These are phyloP conservation scores for Xylariaceae sp. DNA, from an alignment of 2,329 filamentous ascomycete genomes.

Conservation along the genomic window DNA sequence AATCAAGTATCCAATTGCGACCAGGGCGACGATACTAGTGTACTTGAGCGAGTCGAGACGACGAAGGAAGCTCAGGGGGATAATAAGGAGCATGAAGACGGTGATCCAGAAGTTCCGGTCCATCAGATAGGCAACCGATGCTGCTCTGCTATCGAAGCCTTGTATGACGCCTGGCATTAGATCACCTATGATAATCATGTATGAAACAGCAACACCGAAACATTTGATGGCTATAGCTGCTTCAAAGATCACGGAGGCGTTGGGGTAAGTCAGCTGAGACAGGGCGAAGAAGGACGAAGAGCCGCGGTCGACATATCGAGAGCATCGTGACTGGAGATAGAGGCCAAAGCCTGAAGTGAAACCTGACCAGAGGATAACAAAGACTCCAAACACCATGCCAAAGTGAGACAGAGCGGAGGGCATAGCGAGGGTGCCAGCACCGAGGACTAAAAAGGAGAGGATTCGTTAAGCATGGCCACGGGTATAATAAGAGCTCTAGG, in stretches of 20 bases:
- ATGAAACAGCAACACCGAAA: conserved; percentile 94
- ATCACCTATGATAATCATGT: conserved; percentile 97
- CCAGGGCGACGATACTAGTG: conserved; percentile 83
- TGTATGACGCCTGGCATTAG: conserved; percentile 91
- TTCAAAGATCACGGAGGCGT: conserved; percentile 92
- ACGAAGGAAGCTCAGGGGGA: conserved; percentile 86
- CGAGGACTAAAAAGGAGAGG: conserved; percentile 62
- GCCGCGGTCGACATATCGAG: conserved; percentile 86
- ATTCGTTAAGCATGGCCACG: conserved; percentile 17
- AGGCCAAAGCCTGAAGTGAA: conserved; percentile 85
- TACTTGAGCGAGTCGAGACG: conserved; percentile 95
- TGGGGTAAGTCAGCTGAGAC: conserved; percentile 93
- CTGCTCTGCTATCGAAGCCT: conserved; percentile 65
- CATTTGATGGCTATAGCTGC: conserved; percentile 95
- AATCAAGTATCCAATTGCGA: conserved; percentile 92
- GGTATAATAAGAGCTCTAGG: neutral
- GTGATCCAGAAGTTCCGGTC: conserved; percentile 98
- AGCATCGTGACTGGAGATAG: conserved; percentile 89
- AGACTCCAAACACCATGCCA: conserved; percentile 77
- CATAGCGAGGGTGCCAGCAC: conserved; percentile 90
- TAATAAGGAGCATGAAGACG: conserved; percentile 93
- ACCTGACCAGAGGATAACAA: conserved; percentile 89
- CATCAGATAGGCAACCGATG: conserved; percentile 66
- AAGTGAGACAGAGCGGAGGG: conserved; percentile 94
- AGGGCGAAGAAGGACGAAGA: conserved; percentile 92